These are phyloP conservation scores for Penicillium sp. DNA, from an alignment of 2,329 filamentous ascomycete genomes.

Conservation along the genomic window DNA sequence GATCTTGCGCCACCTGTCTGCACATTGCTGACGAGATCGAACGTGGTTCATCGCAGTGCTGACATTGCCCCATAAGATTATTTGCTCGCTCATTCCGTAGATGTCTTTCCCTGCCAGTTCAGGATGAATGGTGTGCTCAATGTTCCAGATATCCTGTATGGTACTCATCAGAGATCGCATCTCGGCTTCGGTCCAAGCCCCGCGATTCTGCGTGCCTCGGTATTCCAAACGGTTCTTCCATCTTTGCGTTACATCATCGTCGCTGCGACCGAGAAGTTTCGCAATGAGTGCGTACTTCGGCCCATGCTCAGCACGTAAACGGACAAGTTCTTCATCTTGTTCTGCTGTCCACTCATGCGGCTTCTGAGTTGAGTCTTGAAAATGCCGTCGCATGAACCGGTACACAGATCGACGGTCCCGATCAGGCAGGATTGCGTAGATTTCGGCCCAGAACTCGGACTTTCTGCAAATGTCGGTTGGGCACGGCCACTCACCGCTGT, in stretches of 20 bases:
- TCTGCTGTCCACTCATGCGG: conserved; percentile 40
- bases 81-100: conserved; percentile 36
- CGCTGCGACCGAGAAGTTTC: conserved; percentile 36
- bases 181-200: conserved; percentile 40
- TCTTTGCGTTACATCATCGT: conserved; percentile 44
- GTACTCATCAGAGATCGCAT: conserved; percentile 26
- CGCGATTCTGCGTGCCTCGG: conserved; percentile 34
- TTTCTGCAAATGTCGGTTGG: conserved; percentile 23
- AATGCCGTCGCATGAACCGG: conserved; percentile 45
- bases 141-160: conserved; percentile 26
- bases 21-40: conserved; percentile 41
- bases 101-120: conserved; percentile 33
- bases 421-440: conserved; percentile 36
- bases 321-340: conserved; percentile 42
- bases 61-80: conserved; percentile 33
- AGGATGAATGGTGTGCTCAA: conserved; percentile 10
- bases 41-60: conserved; percentile 30
- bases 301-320: conserved; percentile 31
- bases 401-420: conserved; percentile 40
- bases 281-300: conserved; percentile 40
- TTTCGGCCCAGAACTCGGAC: conserved; percentile 36
- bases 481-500: conserved; percentile 25
- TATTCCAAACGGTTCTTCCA: conserved; percentile 45
- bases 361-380: conserved; percentile 38
- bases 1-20: conserved; percentile 41